Base-by-base conservation (phyloP, 768 basidiomycete genomes). In the Serendipita sp. region DNA sequence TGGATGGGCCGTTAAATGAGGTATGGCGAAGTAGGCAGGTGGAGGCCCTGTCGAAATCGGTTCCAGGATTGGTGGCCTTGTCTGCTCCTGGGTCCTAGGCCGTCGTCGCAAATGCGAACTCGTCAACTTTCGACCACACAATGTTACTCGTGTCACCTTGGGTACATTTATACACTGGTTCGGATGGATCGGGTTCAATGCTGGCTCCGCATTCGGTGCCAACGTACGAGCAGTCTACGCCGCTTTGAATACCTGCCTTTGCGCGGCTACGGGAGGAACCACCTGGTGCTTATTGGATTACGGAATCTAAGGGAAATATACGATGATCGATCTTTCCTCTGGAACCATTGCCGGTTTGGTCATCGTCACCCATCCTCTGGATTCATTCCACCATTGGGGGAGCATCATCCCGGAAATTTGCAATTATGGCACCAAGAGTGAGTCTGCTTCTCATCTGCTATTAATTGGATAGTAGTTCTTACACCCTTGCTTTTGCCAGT, bases 311-410 rank as follows among this genome's bases (percentile, higher is more conserved):
- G 18, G n/a, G 16, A 32, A 18, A 8, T 51, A 51, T 51, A 89
- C 82, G 36, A 91, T 91, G 81, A 90, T 95, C 68, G 90, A 90
- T 35, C 88, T 96, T 74, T 95, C 92, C 75, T 90, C 83, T 0
- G 92, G 92, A 28, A 89, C 91, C 23, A 88, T 95, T 67, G 86
- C 90, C 28, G 91, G 90, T 48, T 80, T 91, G 56, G 91, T 93
- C 63, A 89, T 88, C 44, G 90, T 90, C 48, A 94, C 91, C 93
- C 93, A 8, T 85, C 89, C 10, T 86, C 87, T 11, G 92, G 93
- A 38, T 93, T 76, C 73, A 77, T 95, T 44, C 83, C 83, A 35
- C 79, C 86, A 2, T 23, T 90, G 91, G 82, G 82, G 84, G 0
- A 80, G 89, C 44, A 78, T 94, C 35, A 77, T 91, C 34, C 79